Base-by-base conservation (phyloP, 495 filamentous ascomycete genomes). In the Pseudomonodictys pantanalensis region DNA sequence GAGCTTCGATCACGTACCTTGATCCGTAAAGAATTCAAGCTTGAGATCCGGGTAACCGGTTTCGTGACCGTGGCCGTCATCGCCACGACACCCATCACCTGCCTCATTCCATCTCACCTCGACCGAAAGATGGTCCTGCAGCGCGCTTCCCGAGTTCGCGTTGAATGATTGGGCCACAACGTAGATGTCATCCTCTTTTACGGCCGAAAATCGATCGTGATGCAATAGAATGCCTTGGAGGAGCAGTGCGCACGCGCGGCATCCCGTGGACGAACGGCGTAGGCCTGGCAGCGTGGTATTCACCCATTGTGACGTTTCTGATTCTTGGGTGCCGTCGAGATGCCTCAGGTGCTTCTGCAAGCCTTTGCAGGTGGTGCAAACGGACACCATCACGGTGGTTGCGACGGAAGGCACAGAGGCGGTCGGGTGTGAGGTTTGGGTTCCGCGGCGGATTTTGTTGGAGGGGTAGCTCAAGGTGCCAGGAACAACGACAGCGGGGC, bases 191-290 rank as follows among this genome's bases (percentile, higher is more conserved):
- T 65, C 46, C 39, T 65, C 57, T 15, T 45, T 47, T 0, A 60
- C 52, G n/a, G 38, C 46, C 20, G 41, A 32, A 38, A 65, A 60
- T 8, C 56, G 43, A 18, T 65, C 62, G 25, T 65, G 62, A 48
- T 65, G 62, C 52, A 65, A 48, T 23, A 65, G 38, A 30, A 61
- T 60, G 11, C 62, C 62, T 25, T 65, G 56, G 7, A 60, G 46
- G 18, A 65, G 44, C 46, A 60, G 12, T n/a, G 62, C 62, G 30
- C 62, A 65, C 25, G 56, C 62, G 51, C 62, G 62, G 47, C 62
- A 65, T 22, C 62, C 62, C 15, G 44, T 46, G 29, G 62, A 43
- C 17, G 62, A 65, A 29, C 41, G 52, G 22, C 62, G 56, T 33
- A 65, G 30, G 26, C 26, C 46, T 45, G 62, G 62, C 29, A 65